Percentiles rank a stretch among this genome's conserved stretches.
Conservation (phyloP, 2,329 filamentous ascomycete species). For the Calonectria leucothoes region DNA sequence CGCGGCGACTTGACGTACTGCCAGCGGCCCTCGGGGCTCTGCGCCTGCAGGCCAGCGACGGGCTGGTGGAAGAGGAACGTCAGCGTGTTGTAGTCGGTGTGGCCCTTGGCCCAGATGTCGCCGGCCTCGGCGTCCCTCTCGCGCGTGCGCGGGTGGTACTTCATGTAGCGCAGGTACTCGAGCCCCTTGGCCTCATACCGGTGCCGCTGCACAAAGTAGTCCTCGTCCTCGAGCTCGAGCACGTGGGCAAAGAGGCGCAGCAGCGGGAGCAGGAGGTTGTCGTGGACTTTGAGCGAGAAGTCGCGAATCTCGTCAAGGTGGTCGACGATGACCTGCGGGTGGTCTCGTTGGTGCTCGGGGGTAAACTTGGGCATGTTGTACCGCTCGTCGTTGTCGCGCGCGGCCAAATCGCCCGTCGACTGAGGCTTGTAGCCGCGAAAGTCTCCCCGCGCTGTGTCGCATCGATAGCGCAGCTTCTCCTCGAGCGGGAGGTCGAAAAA, state of each 20-base stretch:
- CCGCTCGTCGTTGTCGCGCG: conserved; percentile 16
- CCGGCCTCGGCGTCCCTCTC: conserved; percentile 54
- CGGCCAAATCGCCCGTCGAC: conserved; percentile 9
- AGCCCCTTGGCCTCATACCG: conserved; percentile 10
- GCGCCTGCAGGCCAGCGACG: conserved; percentile 66
- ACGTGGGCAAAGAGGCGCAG: conserved; percentile 6
- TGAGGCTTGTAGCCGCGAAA: conserved; percentile 16
- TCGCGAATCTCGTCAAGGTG: conserved; percentile 10
- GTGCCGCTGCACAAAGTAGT: conserved; percentile 6
- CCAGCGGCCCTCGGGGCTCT: conserved; percentile 56
- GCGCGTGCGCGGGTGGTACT: conserved; percentile 47
- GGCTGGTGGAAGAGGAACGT: conserved; percentile 70
- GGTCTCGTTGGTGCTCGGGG: conserved; percentile 2
- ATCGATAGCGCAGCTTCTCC: conserved; percentile 67
- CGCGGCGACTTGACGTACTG: conserved; percentile 61
- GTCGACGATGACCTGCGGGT: conserved; percentile 9
- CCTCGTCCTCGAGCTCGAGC: conserved; percentile 21
- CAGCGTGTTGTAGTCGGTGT: conserved; percentile 67
- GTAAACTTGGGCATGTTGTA: conserved; percentile 25
- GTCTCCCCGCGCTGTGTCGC: conserved; percentile 9
- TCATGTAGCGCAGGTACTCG: conserved; percentile 67
- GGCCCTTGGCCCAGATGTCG: conserved; percentile 52
- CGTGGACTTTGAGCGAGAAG: conserved; percentile 10
- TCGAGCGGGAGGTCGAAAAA: conserved; percentile 63
- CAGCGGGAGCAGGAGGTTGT: conserved; percentile 5